A percentile compares a stretch with the other conserved stretches of the same genome.
phyloP scores from a whole-genome alignment of 306 rosid genomes.

The Styphnolobium japonicum region DNA sequence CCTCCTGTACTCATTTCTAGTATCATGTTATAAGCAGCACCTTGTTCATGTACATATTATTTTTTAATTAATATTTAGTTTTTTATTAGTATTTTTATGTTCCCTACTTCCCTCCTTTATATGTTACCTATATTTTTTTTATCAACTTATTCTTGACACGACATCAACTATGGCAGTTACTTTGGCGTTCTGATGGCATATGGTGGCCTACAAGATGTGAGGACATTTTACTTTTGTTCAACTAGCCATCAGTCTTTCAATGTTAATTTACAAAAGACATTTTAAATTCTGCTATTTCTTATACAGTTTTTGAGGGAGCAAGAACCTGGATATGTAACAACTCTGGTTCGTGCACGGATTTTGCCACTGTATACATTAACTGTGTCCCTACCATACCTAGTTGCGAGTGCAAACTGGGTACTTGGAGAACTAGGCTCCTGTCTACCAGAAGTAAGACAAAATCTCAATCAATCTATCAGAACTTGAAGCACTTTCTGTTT shows the following conservation, averaged over 20 bases:
- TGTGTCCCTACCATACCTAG: conserved; percentile 52
- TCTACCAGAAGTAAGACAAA: conserved; percentile 67
- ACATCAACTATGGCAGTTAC: conserved; percentile 57
- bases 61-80: background rate
- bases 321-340: conserved; percentile 54
- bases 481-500: conserved; percentile 5
- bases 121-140: background rate
- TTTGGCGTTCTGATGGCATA: conserved; percentile 84
- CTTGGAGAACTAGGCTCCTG: conserved; percentile 89
- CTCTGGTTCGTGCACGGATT: conserved; percentile 58
- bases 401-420: conserved; percentile 93
- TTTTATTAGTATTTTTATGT: background rate
- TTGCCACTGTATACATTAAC: conserved; percentile 61
- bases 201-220: conserved; percentile 83
- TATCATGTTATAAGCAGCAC: background rate
- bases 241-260: background rate
- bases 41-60: background rate
- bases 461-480: conserved; percentile 30
- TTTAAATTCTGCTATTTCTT: conserved; percentile 7
- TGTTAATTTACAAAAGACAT: background rate
- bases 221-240: conserved; percentile 40
- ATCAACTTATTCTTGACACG: conserved; percentile 9
- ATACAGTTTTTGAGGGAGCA: conserved; percentile 84
- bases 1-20: background rate
- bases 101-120: background rate